Percentiles rank a stretch among this genome's conserved stretches.
phyloP scores from a whole-genome alignment of 2,329 filamentous ascomycete species.

The Alternaria metachromatica region DNA sequence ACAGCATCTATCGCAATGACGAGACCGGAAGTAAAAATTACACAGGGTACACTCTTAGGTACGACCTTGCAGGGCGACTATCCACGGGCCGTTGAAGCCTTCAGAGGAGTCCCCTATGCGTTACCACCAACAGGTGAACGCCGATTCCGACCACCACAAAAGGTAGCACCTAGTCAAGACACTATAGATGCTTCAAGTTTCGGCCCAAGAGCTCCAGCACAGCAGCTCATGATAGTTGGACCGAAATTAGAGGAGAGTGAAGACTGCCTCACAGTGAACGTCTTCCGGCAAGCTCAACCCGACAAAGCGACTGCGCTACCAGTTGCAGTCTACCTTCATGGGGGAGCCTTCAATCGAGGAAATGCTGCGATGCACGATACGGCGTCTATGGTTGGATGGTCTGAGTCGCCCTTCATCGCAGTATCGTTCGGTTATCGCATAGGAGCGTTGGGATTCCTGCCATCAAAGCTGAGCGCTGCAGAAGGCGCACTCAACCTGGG shows the following conservation, averaged over 20 bases:
- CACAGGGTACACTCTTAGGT: slow-evolving; percentile 20
- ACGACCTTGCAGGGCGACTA: slow-evolving; percentile 1
- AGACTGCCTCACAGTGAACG: slow-evolving; percentile 32
- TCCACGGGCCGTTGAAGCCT: slow-evolving; percentile 19
- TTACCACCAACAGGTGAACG: slow-evolving; percentile 23
- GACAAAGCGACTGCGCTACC: slow-evolving; percentile 13
- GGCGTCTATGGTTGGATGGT: slow-evolving; percentile 65
- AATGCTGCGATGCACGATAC: slow-evolving; percentile 61
- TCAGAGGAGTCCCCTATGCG: slow-evolving; percentile 29
- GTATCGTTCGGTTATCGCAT: slow-evolving; percentile 48
- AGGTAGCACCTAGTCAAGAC: slow-evolving; percentile 12
- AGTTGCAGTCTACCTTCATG: slow-evolving; percentile 63
- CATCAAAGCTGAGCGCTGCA: slow-evolving; percentile 15
- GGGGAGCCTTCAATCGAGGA: slow-evolving; percentile 63
- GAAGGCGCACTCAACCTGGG: slow-evolving; percentile 43
- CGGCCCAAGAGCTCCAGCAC: slow-evolving; percentile 26
- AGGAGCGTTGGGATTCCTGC: slow-evolving; percentile 19
- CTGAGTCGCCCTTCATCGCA: slow-evolving; percentile 59
- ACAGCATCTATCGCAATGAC: background rate
- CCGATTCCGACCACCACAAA: slow-evolving; percentile 27
- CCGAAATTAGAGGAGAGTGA: slow-evolving; percentile 24
- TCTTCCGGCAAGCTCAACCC: slow-evolving; percentile 19
- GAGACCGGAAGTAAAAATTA: slow-evolving; percentile 8
- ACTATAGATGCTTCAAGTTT: slow-evolving; percentile 23
- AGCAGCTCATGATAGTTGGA: slow-evolving; percentile 20